phyloP scores from a whole-genome alignment of 1,139 yeast species.

The Saccharomycopsis crataegensis region DNA sequence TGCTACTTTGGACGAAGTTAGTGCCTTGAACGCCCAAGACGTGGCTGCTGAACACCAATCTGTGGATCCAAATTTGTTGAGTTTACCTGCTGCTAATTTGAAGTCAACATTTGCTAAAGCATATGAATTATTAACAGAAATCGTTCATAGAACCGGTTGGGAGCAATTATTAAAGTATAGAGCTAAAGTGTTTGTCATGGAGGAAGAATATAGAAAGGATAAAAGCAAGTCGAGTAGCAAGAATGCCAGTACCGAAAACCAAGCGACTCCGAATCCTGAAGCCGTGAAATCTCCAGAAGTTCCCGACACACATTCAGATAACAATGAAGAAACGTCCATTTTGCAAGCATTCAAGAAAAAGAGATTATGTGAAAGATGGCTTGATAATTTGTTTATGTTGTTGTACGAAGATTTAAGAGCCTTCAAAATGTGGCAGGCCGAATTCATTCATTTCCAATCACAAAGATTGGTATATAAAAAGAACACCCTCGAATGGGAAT shows the following conservation, averaged over 20 bases:
- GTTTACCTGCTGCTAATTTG: constrained; percentile 77
- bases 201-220: constrained; percentile 63
- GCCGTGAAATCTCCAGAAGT: background rate
- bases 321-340: constrained; percentile 27
- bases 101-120: constrained; percentile 83
- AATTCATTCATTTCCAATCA: constrained; percentile 74
- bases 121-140: constrained; percentile 70
- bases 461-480: constrained; percentile 74
- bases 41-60: constrained; percentile 47
- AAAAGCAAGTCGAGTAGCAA: constrained; percentile 26
- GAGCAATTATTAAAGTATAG: constrained; percentile 73
- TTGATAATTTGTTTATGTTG: constrained; percentile 87
- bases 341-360: constrained; percentile 59
- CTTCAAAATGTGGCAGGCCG: constrained; percentile 94
- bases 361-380: constrained; percentile 93
- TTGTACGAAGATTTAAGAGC: constrained; percentile 87
- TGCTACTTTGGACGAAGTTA: constrained; percentile 53
- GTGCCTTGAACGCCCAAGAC: constrained; percentile 44
- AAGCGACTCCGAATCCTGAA: constrained; percentile 27
- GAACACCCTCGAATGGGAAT: constrained; percentile 89
- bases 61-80: constrained; percentile 65
- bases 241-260: constrained; percentile 23
- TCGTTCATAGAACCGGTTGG: constrained; percentile 86
- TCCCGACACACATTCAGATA: constrained; percentile 23
- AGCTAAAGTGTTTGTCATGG: constrained; percentile 94